These are phyloP conservation scores for Mimosa pudica DNA, from an alignment of 306 rosid species.

Conservation along the genomic window DNA sequence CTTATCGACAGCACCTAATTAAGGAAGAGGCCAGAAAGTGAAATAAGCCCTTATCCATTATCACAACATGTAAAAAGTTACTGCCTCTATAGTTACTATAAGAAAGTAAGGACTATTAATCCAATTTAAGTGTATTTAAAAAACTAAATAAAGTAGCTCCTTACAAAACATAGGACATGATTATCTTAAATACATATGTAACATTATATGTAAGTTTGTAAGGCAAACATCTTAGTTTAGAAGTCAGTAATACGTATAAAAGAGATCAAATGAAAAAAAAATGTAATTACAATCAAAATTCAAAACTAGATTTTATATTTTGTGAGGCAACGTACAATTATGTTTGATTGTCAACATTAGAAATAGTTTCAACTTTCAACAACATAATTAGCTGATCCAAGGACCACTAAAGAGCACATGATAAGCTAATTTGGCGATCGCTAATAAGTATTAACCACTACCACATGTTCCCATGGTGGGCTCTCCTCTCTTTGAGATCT, in stretches of 20 bases:
- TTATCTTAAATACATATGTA: too few species aligned
- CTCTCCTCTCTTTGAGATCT: neutral
- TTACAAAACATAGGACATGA: too few species aligned
- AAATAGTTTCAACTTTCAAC: neutral
- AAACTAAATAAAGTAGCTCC: too few species aligned
- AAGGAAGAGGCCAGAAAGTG: constrained; percentile 34
- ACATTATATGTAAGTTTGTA: too few species aligned
- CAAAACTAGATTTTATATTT: too few species aligned
- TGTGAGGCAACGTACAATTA: neutral
- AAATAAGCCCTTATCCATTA: constrained; percentile 57
- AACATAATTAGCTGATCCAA: neutral
- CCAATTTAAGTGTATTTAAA: too few species aligned
- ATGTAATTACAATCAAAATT: too few species aligned
- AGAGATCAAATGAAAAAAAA: too few species aligned
- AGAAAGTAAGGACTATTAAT: too few species aligned
- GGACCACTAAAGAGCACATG: neutral
- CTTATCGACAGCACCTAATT: neutral
- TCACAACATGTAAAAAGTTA: neutral
- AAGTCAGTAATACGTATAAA: too few species aligned
- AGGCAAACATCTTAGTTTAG: too few species aligned
- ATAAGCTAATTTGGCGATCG: neutral
- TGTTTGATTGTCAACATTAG: neutral
- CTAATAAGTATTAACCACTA: neutral
- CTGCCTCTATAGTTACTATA: too few species aligned
- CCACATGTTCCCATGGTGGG: neutral